These are phyloP conservation scores for Epichloe festucae DNA, from an alignment of 2,329 filamentous ascomycete genomes.

Conservation along the genomic window DNA sequence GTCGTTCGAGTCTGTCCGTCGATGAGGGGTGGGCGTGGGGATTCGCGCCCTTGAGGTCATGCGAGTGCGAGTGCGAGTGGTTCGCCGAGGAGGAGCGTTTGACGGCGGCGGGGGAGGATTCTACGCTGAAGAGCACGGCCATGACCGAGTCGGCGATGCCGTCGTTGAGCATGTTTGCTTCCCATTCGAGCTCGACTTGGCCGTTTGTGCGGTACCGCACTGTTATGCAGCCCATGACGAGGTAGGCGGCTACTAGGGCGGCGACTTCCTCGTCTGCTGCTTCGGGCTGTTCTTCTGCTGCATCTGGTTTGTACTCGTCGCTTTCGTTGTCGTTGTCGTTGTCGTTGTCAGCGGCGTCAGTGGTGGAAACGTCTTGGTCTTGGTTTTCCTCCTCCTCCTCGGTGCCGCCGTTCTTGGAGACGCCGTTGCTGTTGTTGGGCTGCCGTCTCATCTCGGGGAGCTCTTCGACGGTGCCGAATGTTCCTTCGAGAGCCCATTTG, in stretches of 20 bases:
- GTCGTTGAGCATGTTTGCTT: slow-evolving; percentile 95
- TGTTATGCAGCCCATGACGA: slow-evolving; percentile 82
- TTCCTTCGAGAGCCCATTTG: slow-evolving; percentile 85
- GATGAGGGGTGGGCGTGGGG: slow-evolving; percentile 61
- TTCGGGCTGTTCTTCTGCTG: slow-evolving; percentile 25
- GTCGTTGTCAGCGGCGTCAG: neutral
- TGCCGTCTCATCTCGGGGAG: slow-evolving; percentile 39
- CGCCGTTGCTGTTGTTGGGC: slow-evolving; percentile 15
- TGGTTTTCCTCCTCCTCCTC: slow-evolving; percentile 23
- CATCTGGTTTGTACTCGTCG: slow-evolving; percentile 10
- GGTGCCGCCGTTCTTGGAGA: slow-evolving; percentile 21
- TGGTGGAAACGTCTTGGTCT: neutral
- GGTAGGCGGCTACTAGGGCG: slow-evolving; percentile 41
- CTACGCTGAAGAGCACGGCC: slow-evolving; percentile 80
- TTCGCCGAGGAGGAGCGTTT: slow-evolving; percentile 42
- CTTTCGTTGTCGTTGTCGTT: slow-evolving; percentile 24
- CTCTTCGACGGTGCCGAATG: slow-evolving; percentile 76
- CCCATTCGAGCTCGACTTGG: slow-evolving; percentile 88
- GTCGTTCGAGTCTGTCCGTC: slow-evolving; percentile 65
- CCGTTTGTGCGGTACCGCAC: slow-evolving; percentile 67
- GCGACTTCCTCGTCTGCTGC: slow-evolving; percentile 54
- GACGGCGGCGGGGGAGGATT: slow-evolving; percentile 82
- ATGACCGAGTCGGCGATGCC: slow-evolving; percentile 96
- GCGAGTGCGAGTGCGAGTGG: slow-evolving; percentile 19
- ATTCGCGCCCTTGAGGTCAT: slow-evolving; percentile 39